A percentile compares a stretch with the other conserved stretches of the same genome.
Evolutionary conservation across 2,329 filamentous ascomycete genomes (phyloP).

Genomic region (Aspergillus jensenii): DNA sequence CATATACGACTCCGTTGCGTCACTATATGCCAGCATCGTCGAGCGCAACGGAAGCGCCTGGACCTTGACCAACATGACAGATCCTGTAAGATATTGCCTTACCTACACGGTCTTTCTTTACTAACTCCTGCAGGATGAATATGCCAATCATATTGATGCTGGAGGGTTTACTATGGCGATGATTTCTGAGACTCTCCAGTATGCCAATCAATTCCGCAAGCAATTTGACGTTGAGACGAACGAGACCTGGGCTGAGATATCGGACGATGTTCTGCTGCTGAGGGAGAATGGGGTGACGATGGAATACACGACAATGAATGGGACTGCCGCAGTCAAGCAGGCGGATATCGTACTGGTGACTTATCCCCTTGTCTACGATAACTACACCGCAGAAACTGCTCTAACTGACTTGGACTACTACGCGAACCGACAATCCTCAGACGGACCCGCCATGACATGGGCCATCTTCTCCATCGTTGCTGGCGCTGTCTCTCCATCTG

Average conservation of each 20-base stretch:
- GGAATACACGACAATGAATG: slow-evolving; percentile 67
- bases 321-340: slow-evolving; percentile 66
- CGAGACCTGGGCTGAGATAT: slow-evolving; percentile 58
- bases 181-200: slow-evolving; percentile 55
- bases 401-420: slow-evolving; percentile 67
- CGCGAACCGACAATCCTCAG: slow-evolving; percentile 64
- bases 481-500: slow-evolving; percentile 63
- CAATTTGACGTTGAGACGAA: slow-evolving; percentile 58
- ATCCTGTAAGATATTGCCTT: slow-evolving; percentile 54
- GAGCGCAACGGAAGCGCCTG: slow-evolving; percentile 58
- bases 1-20: slow-evolving; percentile 63
- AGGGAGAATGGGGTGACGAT: slow-evolving; percentile 61
- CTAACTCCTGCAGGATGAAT: slow-evolving; percentile 54
- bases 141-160: slow-evolving; percentile 66
- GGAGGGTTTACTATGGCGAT: slow-evolving; percentile 68
- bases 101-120: background rate
- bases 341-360: slow-evolving; percentile 68
- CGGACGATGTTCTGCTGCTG: slow-evolving; percentile 56
- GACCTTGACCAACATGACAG: slow-evolving; percentile 65
- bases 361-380: slow-evolving; percentile 62
- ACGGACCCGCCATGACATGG: slow-evolving; percentile 73
- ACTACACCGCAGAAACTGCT: slow-evolving; percentile 50
- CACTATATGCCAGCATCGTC: slow-evolving; percentile 61
- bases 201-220: slow-evolving; percentile 58
- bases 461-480: slow-evolving; percentile 68